A percentile compares a stretch with the other conserved stretches of the same genome.
Conservation (phyloP, 495 filamentous ascomycete genomes). For the Penicillium odoratum region DNA sequence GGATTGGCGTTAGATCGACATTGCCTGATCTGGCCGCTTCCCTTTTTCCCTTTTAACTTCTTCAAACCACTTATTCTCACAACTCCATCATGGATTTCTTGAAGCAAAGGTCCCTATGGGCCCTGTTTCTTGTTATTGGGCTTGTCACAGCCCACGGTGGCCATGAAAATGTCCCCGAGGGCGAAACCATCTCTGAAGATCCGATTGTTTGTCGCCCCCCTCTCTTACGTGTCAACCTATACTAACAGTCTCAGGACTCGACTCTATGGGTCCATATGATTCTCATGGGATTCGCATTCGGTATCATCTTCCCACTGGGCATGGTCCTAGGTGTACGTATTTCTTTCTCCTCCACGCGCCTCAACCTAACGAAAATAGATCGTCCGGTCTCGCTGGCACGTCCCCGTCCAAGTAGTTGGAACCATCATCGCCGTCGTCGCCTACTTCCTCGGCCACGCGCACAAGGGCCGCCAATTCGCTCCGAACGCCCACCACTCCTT, state of each 20-base stretch:
- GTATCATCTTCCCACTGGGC: conserved; percentile 86
- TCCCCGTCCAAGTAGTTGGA: conserved; percentile 78
- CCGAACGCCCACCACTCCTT: conserved; percentile 82
- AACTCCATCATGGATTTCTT: conserved; percentile 20
- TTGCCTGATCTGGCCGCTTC: conserved; percentile 12
- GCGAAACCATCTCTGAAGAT: conserved; percentile 71
- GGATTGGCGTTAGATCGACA: conserved; percentile 26
- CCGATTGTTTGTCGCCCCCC: conserved; percentile 67
- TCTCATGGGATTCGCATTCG: conserved; percentile 83
- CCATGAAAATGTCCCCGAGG: conserved; percentile 73
- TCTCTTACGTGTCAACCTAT: not conserved
- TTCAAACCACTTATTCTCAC: conserved; percentile 9
- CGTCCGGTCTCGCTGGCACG: conserved; percentile 87
- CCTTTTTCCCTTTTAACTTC: conserved; percentile 13
- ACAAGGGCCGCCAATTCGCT: conserved; percentile 85
- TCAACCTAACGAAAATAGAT: conserved; percentile 54
- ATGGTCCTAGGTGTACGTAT: conserved; percentile 88
- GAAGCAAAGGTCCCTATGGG: conserved; percentile 21
- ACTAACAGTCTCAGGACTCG: conserved; percentile 56
- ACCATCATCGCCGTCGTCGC: conserved; percentile 75
- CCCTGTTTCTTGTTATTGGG: conserved; percentile 32
- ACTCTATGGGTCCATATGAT: conserved; percentile 94
- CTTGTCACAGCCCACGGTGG: conserved; percentile 67
- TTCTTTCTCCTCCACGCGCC: not conserved
- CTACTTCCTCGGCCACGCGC: conserved; percentile 87